phyloP scores from a whole-genome alignment of 345 rosid genomes.

The Pistacia vera region DNA sequence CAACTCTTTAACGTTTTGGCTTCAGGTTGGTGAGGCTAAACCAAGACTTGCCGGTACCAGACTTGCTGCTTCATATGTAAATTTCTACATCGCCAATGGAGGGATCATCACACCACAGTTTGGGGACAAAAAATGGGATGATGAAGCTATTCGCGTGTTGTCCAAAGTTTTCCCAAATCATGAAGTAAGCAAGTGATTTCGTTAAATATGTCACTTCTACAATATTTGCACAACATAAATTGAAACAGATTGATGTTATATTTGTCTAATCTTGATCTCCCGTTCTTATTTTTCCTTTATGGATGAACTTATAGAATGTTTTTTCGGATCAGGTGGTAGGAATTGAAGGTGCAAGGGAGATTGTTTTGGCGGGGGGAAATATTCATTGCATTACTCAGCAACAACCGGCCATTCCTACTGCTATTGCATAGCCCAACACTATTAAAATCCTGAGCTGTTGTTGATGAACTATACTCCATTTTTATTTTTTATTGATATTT shows the following conservation, averaged over 20 bases:
- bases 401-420: slow-evolving; percentile 55
- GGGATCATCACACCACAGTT: slow-evolving; percentile 75
- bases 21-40: slow-evolving; percentile 63
- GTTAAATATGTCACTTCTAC: slow-evolving; percentile 2
- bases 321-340: slow-evolving; percentile 56
- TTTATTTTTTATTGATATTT: too few relatives aligned
- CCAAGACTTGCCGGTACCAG: slow-evolving; percentile 70
- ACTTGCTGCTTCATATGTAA: slow-evolving; percentile 85
- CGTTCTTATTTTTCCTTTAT: neutral
- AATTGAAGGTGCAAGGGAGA: slow-evolving; percentile 85
- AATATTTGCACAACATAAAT: neutral
- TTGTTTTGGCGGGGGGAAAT: slow-evolving; percentile 87
- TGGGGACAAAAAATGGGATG: slow-evolving; percentile 78
- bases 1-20: slow-evolving; percentile 5
- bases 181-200: slow-evolving; percentile 41
- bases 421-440: neutral
- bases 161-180: slow-evolving; percentile 66
- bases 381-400: slow-evolving; percentile 96
- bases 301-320: neutral
- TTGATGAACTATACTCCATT: too few relatives aligned
- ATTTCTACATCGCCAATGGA: slow-evolving; percentile 80
- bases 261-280: neutral
- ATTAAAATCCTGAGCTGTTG: neutral
- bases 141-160: slow-evolving; percentile 77
- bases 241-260: neutral